A percentile compares a stretch with the other conserved stretches of the same genome.
phyloP scores from a whole-genome alignment of 345 rosid genomes.

The Salix purpurea region DNA sequence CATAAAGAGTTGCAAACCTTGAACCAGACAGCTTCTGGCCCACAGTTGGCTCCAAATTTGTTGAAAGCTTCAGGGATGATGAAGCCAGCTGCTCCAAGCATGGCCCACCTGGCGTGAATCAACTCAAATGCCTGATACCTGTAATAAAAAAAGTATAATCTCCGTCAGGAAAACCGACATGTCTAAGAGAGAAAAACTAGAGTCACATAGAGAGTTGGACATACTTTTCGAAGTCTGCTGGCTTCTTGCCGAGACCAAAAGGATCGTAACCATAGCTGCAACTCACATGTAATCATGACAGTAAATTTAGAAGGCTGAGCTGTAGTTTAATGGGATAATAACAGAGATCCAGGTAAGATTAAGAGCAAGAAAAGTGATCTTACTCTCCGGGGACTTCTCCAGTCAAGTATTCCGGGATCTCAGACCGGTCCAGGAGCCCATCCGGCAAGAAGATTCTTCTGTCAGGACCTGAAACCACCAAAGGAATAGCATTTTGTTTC shows the following conservation, averaged over 20 bases:
- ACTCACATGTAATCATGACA: not conserved
- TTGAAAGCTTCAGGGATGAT: conserved; percentile 92
- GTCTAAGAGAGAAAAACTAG: not conserved
- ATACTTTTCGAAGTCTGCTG: conserved; percentile 85
- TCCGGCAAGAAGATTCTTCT: conserved; percentile 94
- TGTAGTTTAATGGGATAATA: not conserved
- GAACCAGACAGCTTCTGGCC: conserved; percentile 99
- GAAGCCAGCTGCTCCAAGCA: conserved; percentile 97
- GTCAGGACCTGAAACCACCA: conserved; percentile 69
- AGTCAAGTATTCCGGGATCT: conserved; percentile 88
- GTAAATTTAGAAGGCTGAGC: too few relatives aligned
- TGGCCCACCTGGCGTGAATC: conserved; percentile 95
- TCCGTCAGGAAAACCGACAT: not conserved
- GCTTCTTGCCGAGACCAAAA: conserved; percentile 91
- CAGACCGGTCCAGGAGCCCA: conserved; percentile 89
- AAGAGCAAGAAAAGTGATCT: conserved; percentile 21
- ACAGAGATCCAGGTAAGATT: not conserved
- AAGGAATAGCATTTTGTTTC: not conserved
- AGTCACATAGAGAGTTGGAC: conserved; percentile 1
- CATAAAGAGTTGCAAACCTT: conserved; percentile 39
- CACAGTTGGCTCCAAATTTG: conserved; percentile 96
- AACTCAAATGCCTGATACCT: conserved; percentile 92
- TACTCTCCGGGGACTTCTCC: conserved; percentile 98
- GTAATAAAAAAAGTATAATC: not conserved
- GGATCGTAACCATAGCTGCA: conserved; percentile 96